These are phyloP conservation scores for Mallotus nudiflorus DNA, from an alignment of 345 rosid genomes.

Conservation along the genomic window DNA sequence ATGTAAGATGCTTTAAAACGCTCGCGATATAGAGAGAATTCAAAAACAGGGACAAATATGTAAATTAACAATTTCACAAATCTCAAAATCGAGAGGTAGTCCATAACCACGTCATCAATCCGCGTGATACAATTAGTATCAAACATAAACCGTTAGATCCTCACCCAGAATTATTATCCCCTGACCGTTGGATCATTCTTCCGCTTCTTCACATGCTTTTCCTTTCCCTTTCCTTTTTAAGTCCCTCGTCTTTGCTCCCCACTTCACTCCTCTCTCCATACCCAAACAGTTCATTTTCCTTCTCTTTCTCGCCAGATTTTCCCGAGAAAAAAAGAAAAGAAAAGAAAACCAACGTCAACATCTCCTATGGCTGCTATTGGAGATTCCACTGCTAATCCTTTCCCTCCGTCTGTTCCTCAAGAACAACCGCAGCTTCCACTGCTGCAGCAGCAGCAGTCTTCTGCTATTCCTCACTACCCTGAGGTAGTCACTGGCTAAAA, in stretches of 20 bases:
- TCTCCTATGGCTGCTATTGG: slow-evolving; percentile 12
- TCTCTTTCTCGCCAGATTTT: not conserved
- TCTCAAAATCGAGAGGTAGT: not conserved
- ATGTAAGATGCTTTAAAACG: not conserved
- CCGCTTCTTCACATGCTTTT: not conserved
- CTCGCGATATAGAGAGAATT: not conserved
- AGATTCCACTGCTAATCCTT: not conserved
- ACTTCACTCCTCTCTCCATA: not conserved
- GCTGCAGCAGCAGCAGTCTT: not conserved
- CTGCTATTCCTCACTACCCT: slow-evolving; percentile 33
- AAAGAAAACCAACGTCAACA: not conserved
- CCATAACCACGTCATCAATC: slow-evolving; percentile 24
- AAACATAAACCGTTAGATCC: slow-evolving; percentile 16
- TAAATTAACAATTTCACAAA: slow-evolving; percentile 1
- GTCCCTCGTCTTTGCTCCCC: slow-evolving; percentile 5
- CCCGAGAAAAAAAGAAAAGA: no score
- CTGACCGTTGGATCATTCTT: slow-evolving; percentile 19
- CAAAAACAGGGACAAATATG: slow-evolving; percentile 6
- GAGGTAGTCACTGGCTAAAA: slow-evolving; percentile 30
- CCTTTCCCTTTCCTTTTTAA: slow-evolving; percentile 8
- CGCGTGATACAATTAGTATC: not conserved
- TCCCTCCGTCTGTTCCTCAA: not conserved
- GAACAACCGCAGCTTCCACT: not conserved
- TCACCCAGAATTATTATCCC: not conserved
- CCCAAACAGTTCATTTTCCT: slow-evolving; percentile 3